These are phyloP conservation scores for Lactarius evosmus DNA, from an alignment of 768 basidiomycete genomes.

Conservation along the genomic window DNA sequence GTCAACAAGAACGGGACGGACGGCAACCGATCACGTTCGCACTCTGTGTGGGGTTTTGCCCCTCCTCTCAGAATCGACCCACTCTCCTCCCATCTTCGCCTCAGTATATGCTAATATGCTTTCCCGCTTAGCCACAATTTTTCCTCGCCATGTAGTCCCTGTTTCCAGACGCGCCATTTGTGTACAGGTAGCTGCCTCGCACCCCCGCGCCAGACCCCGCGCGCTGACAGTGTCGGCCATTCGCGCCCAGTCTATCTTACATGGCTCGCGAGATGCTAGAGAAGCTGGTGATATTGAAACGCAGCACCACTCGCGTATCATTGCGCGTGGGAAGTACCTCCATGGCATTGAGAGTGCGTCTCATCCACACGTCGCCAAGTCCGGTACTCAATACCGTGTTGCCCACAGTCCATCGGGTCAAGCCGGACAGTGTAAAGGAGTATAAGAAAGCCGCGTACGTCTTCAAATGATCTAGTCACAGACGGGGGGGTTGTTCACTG, in stretches of 20 bases:
- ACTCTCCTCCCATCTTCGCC: neutral
- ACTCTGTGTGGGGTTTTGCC: neutral
- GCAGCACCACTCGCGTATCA: conserved; percentile 80
- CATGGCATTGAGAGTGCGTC: conserved; percentile 83
- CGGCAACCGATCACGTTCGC: neutral
- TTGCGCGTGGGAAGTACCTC: conserved; percentile 92
- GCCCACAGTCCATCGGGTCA: conserved; percentile 75
- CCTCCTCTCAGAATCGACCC: neutral
- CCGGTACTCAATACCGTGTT: conserved; percentile 9
- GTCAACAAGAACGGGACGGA: conserved; percentile 2
- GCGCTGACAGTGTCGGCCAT: conserved; percentile 29
- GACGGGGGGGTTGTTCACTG: conserved; percentile 16
- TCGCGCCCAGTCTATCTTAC: conserved; percentile 67
- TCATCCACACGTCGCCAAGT: neutral
- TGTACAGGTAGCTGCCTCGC: conserved; percentile 34
- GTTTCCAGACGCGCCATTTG: conserved; percentile 32
- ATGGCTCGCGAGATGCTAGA: conserved; percentile 92
- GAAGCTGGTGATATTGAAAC: conserved; percentile 71
- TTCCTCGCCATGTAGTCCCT: conserved; percentile 25
- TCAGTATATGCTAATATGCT: conserved; percentile 28
- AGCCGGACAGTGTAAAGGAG: conserved; percentile 72
- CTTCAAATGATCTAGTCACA: conserved; percentile 6
- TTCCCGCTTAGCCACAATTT: conserved; percentile 27
- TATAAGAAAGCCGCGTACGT: conserved; percentile 88
- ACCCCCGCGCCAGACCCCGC: conserved; percentile 24